phyloP scores from a whole-genome alignment of 306 rosid genomes.

The Alnus glutinosa region DNA sequence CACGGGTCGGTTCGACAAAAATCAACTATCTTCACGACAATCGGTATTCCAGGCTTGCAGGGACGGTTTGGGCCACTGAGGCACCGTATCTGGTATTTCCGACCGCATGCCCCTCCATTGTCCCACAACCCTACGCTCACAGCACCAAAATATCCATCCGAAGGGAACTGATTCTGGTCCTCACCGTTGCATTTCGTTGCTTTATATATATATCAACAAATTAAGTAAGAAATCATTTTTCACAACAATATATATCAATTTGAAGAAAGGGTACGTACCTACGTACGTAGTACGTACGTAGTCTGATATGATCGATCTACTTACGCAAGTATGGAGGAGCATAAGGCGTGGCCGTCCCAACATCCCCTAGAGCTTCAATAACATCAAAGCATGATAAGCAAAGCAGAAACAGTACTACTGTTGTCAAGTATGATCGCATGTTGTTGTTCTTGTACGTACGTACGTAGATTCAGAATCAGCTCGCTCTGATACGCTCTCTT shows the following conservation, averaged over 20 bases:
- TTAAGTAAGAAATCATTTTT: too few relatives aligned
- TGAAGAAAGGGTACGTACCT: too few relatives aligned
- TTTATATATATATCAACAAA: too few relatives aligned
- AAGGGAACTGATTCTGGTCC: not conserved
- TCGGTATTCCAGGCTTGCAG: not conserved
- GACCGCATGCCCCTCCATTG: not conserved
- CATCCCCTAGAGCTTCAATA: not conserved
- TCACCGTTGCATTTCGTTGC: not conserved
- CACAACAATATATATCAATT: too few relatives aligned
- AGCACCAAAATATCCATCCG: not conserved
- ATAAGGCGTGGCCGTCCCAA: not conserved
- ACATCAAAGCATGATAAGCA: not conserved
- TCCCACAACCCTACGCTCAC: not conserved
- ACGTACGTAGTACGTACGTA: too few relatives aligned
- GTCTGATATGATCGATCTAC: too few relatives aligned
- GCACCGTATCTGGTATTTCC: not conserved
- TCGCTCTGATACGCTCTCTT: too few relatives aligned
- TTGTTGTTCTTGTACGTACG: not conserved
- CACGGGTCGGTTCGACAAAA: not conserved
- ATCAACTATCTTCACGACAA: not conserved
- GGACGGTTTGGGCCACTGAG: not conserved
- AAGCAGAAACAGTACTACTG: not conserved
- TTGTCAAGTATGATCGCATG: not conserved
- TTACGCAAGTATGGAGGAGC: not conserved
- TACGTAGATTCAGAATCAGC: too few relatives aligned